Conservation (phyloP, 2,329 filamentous ascomycete species). For the Atkinsonella hypoxylon region DNA sequence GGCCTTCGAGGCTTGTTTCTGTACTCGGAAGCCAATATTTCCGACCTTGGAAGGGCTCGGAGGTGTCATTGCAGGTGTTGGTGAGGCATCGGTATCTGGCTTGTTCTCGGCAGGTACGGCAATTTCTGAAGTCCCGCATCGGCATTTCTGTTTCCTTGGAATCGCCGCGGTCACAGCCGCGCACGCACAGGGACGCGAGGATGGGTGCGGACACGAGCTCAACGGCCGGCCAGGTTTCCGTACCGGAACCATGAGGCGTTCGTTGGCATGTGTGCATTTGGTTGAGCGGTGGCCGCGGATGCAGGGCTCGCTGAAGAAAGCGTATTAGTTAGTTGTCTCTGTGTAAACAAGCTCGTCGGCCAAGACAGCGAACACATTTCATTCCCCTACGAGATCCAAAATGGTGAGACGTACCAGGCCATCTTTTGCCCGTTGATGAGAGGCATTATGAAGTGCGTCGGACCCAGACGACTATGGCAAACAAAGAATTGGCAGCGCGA, state of each 20-base stretch:
- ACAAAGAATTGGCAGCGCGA: neutral
- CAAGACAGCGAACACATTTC: neutral
- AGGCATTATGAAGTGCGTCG: conserved; percentile 39
- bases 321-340: conserved; percentile 1
- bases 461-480: neutral
- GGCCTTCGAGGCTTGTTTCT: conserved; percentile 28
- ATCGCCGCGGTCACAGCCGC: conserved; percentile 53
- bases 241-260: conserved; percentile 58
- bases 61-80: conserved; percentile 13
- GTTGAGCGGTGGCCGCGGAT: conserved; percentile 67
- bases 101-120: conserved; percentile 12
- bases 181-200: conserved; percentile 48
- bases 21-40: conserved; percentile 29
- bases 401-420: conserved; percentile 48
- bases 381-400: neutral
- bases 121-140: conserved; percentile 29
- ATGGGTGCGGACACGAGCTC: conserved; percentile 56
- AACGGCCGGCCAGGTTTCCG: conserved; percentile 60
- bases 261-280: conserved; percentile 57
- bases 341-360: neutral
- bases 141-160: conserved; percentile 44
- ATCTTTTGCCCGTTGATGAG: conserved; percentile 60
- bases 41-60: conserved; percentile 21
- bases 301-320: conserved; percentile 49
- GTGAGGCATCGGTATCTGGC: conserved; percentile 14